A percentile compares a stretch with the other conserved stretches of the same genome.
phyloP scores from a whole-genome alignment of 129 eudicot genomes.

The Silybum marianum region DNA sequence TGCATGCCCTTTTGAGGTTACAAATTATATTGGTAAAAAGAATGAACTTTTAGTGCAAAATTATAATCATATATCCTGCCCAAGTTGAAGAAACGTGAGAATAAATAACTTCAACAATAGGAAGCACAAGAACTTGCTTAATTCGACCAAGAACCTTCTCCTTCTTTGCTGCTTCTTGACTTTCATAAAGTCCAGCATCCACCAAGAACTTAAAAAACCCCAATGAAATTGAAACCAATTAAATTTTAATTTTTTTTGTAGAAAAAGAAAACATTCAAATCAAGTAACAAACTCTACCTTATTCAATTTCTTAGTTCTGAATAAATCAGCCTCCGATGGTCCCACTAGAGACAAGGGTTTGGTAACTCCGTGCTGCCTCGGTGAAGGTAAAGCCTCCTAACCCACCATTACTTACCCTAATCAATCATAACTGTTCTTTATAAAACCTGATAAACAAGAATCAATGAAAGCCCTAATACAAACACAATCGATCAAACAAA shows the following conservation, averaged over 20 bases:
- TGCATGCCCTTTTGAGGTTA: too few relatives aligned
- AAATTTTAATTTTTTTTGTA: too few relatives aligned
- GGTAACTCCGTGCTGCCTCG: constrained; percentile 73
- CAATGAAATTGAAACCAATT: not conserved
- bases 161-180: constrained; percentile 61
- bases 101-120: not conserved
- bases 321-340: constrained; percentile 56
- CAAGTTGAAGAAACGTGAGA: not conserved
- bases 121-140: constrained; percentile 44
- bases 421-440: not conserved
- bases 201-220: constrained; percentile 52
- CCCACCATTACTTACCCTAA: constrained; percentile 1
- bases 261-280: not conserved
- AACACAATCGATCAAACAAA: not conserved
- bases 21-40: not conserved
- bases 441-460: not conserved
- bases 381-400: constrained; percentile 13
- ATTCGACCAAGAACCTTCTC: constrained; percentile 59
- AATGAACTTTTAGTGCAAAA: not conserved
- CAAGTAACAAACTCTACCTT: constrained; percentile 44
- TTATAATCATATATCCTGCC: not conserved
- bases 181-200: constrained; percentile 72
- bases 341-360: constrained; percentile 67
- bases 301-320: constrained; percentile 55
- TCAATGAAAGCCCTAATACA: not conserved